Base-by-base conservation (phyloP, 2,329 filamentous ascomycete species). In the Aureobasidium sp. region DNA sequence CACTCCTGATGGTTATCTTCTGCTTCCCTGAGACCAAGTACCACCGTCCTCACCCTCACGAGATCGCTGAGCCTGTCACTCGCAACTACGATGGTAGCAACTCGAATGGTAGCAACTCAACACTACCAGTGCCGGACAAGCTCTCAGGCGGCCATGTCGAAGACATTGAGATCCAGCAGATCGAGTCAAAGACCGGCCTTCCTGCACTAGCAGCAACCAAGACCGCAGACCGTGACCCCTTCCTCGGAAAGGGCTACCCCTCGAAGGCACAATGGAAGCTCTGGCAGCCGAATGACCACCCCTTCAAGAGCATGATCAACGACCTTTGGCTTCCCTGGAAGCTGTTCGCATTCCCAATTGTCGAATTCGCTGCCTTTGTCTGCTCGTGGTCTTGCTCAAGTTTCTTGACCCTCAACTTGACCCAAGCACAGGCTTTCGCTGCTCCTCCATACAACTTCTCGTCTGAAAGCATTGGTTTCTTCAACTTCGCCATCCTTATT, bases 11-110 rank as follows among this genome's bases (percentile, higher is more conserved):
- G 68, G 76, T 81, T 37, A 70, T 86, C 32, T 83, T 86, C 68
- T 75, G 83, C 67, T 87, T 87, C 67, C 85, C 85, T 0, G 85
- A 87, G 69, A 87, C 85, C 0, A 82, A 81, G 65, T 87, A 79
- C 73, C 78, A 81, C 61, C 81, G 84, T 13, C 63, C 65, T 3
- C 74, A 78, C 59, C 71, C 71, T 2, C 64, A 69, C 12, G 70
- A 73, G 24, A 52, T 71, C 2, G 29, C 61, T 0, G 64, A 9
- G 32, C 32, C 34, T 3, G 5, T 63, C 4, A 62, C 20, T 20
- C 20, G 20, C 57, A 43, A 63, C 17, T 10, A n/a, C 39, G 20
- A 20, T 20, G 20, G 20, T 6, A 17, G 32, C 32, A 57, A 36
- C 34, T 46, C 29, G 27, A 27, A 47, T 13, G 57, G 15, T 2